A percentile compares a stretch with the other conserved stretches of the same genome.
Evolutionary conservation across 768 basidiomycete genomes (phyloP).

Genomic region (Tulasnella sp.): DNA sequence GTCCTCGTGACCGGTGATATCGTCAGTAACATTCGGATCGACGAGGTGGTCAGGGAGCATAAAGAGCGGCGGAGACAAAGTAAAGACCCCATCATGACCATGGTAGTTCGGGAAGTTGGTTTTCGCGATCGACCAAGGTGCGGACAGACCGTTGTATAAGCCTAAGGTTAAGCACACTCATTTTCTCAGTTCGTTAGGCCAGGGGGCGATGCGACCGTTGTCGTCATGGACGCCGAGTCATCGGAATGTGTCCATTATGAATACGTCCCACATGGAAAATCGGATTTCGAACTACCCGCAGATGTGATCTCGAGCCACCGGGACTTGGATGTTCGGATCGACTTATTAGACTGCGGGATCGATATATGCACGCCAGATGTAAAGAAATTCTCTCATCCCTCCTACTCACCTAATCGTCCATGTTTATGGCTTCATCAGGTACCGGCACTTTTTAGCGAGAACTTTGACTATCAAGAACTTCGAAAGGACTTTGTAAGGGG

Average conservation of each 20-base stretch:
- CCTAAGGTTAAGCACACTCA: neutral
- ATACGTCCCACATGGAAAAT: conserved; percentile 52
- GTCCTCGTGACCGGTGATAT: conserved; percentile 86
- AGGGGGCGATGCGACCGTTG: conserved; percentile 62
- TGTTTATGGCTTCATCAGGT: conserved; percentile 42
- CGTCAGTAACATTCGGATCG: conserved; percentile 85
- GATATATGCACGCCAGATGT: conserved; percentile 94
- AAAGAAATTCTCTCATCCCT: conserved; percentile 18
- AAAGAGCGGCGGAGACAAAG: conserved; percentile 77
- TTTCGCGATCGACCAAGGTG: conserved; percentile 48
- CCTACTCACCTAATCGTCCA: conserved; percentile 1
- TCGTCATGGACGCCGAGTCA: conserved; percentile 64
- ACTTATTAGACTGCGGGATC: conserved; percentile 79
- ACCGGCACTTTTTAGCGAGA: conserved; percentile 93
- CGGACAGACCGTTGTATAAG: conserved; percentile 25
- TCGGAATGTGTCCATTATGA: conserved; percentile 82
- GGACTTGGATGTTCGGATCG: conserved; percentile 78
- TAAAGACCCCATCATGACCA: conserved; percentile 93
- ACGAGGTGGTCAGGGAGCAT: conserved; percentile 80
- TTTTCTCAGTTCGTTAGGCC: conserved; percentile 36
- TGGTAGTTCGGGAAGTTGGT: conserved; percentile 79
- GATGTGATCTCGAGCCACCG: conserved; percentile 61
- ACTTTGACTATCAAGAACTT: conserved; percentile 93
- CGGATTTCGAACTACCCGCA: conserved; percentile 57
- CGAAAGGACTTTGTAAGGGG: conserved; percentile 91